Base-by-base conservation (phyloP, 352 stramenopile species). In the Phytophthora quininea region DNA sequence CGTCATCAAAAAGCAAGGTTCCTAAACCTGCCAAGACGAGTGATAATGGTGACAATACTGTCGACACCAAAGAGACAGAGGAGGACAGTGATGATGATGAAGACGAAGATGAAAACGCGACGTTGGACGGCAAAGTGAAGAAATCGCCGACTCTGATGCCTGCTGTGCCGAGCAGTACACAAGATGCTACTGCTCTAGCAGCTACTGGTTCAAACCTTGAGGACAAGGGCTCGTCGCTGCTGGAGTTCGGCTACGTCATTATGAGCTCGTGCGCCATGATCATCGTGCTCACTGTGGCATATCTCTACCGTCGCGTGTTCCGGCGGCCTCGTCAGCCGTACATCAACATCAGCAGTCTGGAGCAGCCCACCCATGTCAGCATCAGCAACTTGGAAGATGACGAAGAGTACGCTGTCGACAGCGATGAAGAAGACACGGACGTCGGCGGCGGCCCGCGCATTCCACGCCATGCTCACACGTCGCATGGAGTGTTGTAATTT, bases 271-370 rank as follows among this genome's bases (percentile, higher is more conserved):
- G 87, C 29, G 79, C 73, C 2, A 54, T 93, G 51, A 72, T 95
- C 58, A 82, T 92, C 68, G 60, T 76, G 10, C 47, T 82, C 27
- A 90, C 86, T 1, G 30, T 93, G 40, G 67, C 76, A 54, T 88
- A 87, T 56, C 73, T 93, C 43, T 95, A 95, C 65, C 74, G 76
- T 45, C 87, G 83, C 15, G 74, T 95, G 12, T 93, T 92, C 74
- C 74, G 76, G 6, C 76, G 73, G 3, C 55, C 73, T 61, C 78
- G 74, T 32, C 80, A 85, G 60, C 59, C 80, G 7, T 95, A 95
- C 73, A 87, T 90, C 61, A 88, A 84, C 70, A 84, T 93, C 71
- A 88, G 86, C 64, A 78, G 74, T 52, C 64, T 80, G 11, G 62
- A 76, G 38, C 75, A 77, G 35, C 46, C 71, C 4, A 55, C 67